A percentile compares a stretch with the other conserved stretches of the same genome.
Evolutionary conservation across 2,329 filamentous ascomycete species (phyloP).

Genomic region (Lachnellula subtilissima): DNA sequence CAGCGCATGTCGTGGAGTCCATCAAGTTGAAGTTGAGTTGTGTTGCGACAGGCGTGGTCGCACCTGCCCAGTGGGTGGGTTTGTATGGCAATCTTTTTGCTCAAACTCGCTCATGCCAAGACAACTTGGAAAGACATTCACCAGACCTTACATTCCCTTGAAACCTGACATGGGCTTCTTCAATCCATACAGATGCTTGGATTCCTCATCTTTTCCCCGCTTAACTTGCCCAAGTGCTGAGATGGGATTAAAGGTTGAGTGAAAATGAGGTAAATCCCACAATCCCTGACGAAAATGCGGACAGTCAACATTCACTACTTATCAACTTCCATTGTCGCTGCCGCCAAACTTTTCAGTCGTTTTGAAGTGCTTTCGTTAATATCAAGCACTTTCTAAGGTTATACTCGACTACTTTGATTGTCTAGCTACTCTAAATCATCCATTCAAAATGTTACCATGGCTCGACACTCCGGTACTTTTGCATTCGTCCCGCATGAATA

Average conservation of each 20-base stretch:
- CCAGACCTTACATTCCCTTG: not conserved
- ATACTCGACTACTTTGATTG: not conserved
- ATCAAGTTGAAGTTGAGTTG: too few relatives aligned
- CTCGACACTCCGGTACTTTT: conserved; percentile 8
- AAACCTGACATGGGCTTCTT: not conserved
- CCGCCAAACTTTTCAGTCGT: not conserved
- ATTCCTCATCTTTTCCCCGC: not conserved
- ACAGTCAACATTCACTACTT: not conserved
- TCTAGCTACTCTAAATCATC: not conserved
- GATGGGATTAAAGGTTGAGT: not conserved
- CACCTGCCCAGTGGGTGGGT: not conserved
- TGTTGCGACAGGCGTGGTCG: not conserved
- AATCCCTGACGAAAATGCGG: not conserved
- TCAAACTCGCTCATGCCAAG: conserved; percentile 12
- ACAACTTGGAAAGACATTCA: not conserved
- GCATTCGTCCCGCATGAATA: conserved; percentile 7
- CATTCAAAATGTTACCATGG: conserved; percentile 5
- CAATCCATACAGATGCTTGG: not conserved
- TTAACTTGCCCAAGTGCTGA: not conserved
- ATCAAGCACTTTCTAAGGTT: not conserved
- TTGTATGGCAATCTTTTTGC: not conserved
- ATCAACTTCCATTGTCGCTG: not conserved
- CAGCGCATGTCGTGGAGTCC: too few relatives aligned
- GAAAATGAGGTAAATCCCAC: not conserved
- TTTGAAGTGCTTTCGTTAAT: not conserved